Evolutionary conservation across 1,284 basidiomycete species (phyloP).

Genomic region (Erythrobasidium hasegawianum): DNA sequence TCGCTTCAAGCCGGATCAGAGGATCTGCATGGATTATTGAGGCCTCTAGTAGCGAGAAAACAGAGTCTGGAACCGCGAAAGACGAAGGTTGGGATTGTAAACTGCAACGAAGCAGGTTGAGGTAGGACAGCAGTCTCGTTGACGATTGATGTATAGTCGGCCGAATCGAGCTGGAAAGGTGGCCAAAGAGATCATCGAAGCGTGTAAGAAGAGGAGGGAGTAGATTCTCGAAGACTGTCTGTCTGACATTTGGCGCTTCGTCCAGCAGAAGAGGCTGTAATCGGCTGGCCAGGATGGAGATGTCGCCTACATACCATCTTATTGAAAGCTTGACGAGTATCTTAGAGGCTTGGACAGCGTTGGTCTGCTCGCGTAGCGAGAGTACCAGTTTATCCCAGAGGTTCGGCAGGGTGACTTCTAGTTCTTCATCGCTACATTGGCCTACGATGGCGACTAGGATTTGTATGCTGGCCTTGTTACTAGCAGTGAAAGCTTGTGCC

Average conservation of each 20-base stretch:
- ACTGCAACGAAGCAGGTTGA: not conserved
- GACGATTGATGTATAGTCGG: too few relatives aligned
- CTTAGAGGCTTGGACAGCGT: slow-evolving; percentile 11
- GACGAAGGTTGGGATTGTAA: not conserved
- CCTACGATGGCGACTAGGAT: slow-evolving; percentile 20
- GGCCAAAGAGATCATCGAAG: not conserved
- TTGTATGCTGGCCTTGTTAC: slow-evolving; percentile 24
- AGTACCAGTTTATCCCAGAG: slow-evolving; percentile 12
- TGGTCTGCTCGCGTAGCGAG: slow-evolving; percentile 16
- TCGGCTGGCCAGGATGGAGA: not conserved
- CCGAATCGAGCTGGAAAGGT: slow-evolving; percentile 2
- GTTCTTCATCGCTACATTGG: not conserved
- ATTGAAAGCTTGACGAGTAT: slow-evolving; percentile 10
- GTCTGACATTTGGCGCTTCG: not conserved
- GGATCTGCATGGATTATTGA: slow-evolving; percentile 18
- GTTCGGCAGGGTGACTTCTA: slow-evolving; percentile 20
- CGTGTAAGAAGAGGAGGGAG: slow-evolving; percentile 21
- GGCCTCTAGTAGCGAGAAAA: slow-evolving; percentile 1
- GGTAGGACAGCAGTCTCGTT: not conserved
- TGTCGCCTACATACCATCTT: not conserved
- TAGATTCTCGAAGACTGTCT: slow-evolving; percentile 15
- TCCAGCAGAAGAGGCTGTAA: slow-evolving; percentile 18
- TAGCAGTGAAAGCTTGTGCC: slow-evolving; percentile 4
- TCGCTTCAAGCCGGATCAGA: slow-evolving; percentile 22
- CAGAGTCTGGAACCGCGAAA: not conserved